Evolutionary conservation across 495 filamentous ascomycete genomes (phyloP), one percentile per base, ranked within the genome.

Genomic region (Lichenothelia convexa): DNA sequence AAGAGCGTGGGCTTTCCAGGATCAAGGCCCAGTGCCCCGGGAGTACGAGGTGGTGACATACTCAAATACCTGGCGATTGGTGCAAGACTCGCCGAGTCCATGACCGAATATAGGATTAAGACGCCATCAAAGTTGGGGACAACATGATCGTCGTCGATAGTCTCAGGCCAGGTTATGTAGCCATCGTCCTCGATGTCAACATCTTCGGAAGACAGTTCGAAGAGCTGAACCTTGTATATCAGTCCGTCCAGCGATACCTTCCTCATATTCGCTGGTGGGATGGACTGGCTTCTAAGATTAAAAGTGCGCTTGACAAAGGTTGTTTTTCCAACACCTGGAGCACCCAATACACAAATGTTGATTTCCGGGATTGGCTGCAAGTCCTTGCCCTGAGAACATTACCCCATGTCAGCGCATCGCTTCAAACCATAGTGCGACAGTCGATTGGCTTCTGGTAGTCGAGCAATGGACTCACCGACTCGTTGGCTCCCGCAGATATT

Each of bases 301-400:
- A 89, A 59, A 8, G 81, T 80, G 36, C 68, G 71, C 48, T 80
- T 77, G 41, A 93, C 78, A 46, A 95, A 93, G 17, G 80, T 79
- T 33, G 81, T 83, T 60, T 95, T 94, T 45, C 87, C 87, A 22
- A 82, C 80, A 34, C 75, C 73, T 45, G 70, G 63, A 45, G 71
- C 68, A 36, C 89, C 89, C 46, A 93, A 70, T 18, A 95, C 73
- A 21, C 75, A 82, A 50, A 95, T 80, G 48, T 82, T 86, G 49
- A 93, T 71, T 49, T 76, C 60, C 41, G 71, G 69, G 59, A 78
- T 70, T 29, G 24, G 24, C 15, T 29, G 9, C 9, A 29, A 1
- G 15, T 29, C 24, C 9, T 9, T 1, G 9, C 1, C 9, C 24
- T 29, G 24, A 11, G 1, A 29, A 29, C 24, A 29, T n/a, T n/a